phyloP scores from a whole-genome alignment of 768 basidiomycete genomes.

The Chalciporus pseudorubinellus region DNA sequence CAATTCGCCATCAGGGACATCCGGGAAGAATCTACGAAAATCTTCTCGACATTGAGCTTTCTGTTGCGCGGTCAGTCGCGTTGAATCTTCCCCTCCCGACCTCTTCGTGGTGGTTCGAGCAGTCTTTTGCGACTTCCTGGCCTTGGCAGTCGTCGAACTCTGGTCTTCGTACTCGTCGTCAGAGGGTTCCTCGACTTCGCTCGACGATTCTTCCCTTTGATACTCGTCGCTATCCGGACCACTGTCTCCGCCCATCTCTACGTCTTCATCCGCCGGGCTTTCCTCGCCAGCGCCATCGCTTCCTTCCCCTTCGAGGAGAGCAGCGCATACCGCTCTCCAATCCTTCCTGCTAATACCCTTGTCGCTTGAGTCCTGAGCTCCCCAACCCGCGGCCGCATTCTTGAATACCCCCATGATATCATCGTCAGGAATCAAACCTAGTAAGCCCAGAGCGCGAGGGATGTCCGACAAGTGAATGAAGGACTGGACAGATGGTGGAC shows the following conservation, averaged over 20 bases:
- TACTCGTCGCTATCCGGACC: slow-evolving; percentile 33
- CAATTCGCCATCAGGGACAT: slow-evolving; percentile 44
- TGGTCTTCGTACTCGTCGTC: slow-evolving; percentile 32
- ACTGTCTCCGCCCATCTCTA: slow-evolving; percentile 22
- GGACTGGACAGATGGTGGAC: slow-evolving; percentile 5
- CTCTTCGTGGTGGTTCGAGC: slow-evolving; percentile 3
- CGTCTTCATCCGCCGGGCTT: slow-evolving; percentile 12
- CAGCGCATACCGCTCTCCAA: slow-evolving; percentile 80
- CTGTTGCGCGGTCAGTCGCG: slow-evolving; percentile 50
- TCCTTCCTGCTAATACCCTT: slow-evolving; percentile 58
- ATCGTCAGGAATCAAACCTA: slow-evolving; percentile 72
- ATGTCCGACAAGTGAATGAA: slow-evolving; percentile 55
- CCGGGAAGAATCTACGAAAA: slow-evolving; percentile 75
- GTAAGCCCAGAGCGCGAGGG: slow-evolving; percentile 56
- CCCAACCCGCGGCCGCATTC: slow-evolving; percentile 77
- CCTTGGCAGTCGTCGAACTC: background rate
- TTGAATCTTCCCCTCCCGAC: slow-evolving; percentile 1
- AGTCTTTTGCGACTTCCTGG: slow-evolving; percentile 9
- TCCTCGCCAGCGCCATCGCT: slow-evolving; percentile 23
- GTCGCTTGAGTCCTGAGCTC: slow-evolving; percentile 30
- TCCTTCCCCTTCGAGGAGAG: slow-evolving; percentile 52
- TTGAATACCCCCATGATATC: slow-evolving; percentile 69
- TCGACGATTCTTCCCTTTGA: slow-evolving; percentile 22
- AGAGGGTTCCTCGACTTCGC: slow-evolving; percentile 25
- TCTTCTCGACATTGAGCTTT: slow-evolving; percentile 51